Base-by-base conservation (phyloP, 2,329 filamentous ascomycete species). In the Hymenotorrendiella dingleyae region DNA sequence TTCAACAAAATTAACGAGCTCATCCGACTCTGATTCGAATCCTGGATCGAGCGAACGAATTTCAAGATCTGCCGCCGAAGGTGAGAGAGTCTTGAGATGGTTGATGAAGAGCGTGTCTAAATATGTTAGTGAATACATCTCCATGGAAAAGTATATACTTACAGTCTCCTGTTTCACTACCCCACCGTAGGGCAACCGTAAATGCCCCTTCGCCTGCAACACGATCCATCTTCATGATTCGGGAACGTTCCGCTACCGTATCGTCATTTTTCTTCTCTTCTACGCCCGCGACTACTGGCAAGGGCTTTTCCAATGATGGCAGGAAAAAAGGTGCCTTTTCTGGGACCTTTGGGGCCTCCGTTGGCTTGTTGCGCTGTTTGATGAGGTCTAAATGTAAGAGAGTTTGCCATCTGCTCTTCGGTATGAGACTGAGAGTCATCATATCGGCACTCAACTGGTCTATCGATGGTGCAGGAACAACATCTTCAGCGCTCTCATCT, bases 291-390 rank as follows among this genome's bases (percentile, higher is more conserved):
- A 43, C 27, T 4, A 55, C 14, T 2, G 50, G 46, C n/a, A 48
- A 30, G 2, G 55, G 45, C 23, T 56, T 57, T 10, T 73, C 71
- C 4, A 83, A 68, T 0, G 83, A 83, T 0, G 89, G 87, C 4
- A 97, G 72, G 71, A 97, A 97, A 72, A 97, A 97, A 0, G 93
- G 94, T 0, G 91, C 91, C 60, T 94, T 94, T 62, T 96, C 87
- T 0, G 93, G 93, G 6, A 81, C 77, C 67, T 96, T 96, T 12
- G 90, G 90, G 0, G 90, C 79, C 63, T 96, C 89, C 52, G 81
- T 90, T 0, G 94, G 93, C 65, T 93, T 94, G 67, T 98, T 98
- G 48, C 93, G 85, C 64, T 89, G 80, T 67, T 68, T 86, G 61
- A 98, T 95, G 20, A 89, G 69, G 59, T 98, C 93, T 2, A 98